phyloP scores from a whole-genome alignment of 2,329 filamentous ascomycete genomes.

The Penicillium verrucosum region DNA sequence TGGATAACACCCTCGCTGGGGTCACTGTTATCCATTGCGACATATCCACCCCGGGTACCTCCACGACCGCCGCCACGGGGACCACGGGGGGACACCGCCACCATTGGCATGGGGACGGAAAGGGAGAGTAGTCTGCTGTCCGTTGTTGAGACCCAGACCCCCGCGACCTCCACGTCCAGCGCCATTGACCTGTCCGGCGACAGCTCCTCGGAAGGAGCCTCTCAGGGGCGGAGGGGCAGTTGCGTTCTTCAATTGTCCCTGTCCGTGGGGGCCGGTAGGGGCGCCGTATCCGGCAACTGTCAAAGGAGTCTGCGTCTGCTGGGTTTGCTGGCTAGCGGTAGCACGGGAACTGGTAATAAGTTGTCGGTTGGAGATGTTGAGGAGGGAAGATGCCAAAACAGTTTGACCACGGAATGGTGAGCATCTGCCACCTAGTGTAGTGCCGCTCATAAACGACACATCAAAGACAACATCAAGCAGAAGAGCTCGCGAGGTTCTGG shows the following conservation, averaged over 20 bases:
- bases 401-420: slow-evolving; percentile 93
- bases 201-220: slow-evolving; percentile 58
- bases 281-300: slow-evolving; percentile 57
- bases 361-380: slow-evolving; percentile 83
- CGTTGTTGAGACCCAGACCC: slow-evolving; percentile 24
- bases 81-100: slow-evolving; percentile 20
- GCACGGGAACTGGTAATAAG: slow-evolving; percentile 59
- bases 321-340: slow-evolving; percentile 49
- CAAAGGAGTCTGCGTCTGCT: slow-evolving; percentile 53
- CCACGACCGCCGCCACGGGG: slow-evolving; percentile 34
- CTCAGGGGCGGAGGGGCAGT: slow-evolving; percentile 55
- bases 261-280: slow-evolving; percentile 55
- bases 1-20: slow-evolving; percentile 52
- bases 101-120: slow-evolving; percentile 32
- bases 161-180: slow-evolving; percentile 39
- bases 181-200: slow-evolving; percentile 46
- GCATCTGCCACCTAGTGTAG: slow-evolving; percentile 83
- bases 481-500: slow-evolving; percentile 75
- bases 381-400: slow-evolving; percentile 78
- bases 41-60: slow-evolving; percentile 38
- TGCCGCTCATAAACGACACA: slow-evolving; percentile 93
- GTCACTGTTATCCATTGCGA: slow-evolving; percentile 48
- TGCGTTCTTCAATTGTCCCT: slow-evolving; percentile 59
- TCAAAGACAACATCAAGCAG: slow-evolving; percentile 93
- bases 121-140: slow-evolving; percentile 27